These are phyloP conservation scores for Salvia miltiorrhiza DNA, from an alignment of 257 asterid genomes.

Conservation along the genomic window DNA sequence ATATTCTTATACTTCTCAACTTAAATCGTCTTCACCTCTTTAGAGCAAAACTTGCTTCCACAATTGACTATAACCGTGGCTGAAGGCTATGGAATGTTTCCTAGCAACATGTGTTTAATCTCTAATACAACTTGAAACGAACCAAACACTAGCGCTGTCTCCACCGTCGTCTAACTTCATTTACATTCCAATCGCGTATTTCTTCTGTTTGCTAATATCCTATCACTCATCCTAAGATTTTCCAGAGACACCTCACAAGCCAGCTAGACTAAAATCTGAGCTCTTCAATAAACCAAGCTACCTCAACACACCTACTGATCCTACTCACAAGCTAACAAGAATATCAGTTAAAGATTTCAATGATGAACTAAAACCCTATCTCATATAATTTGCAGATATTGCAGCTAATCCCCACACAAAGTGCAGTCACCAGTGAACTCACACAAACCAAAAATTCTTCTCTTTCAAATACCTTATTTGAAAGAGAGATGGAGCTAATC, in stretches of 20 bases:
- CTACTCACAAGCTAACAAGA: not conserved
- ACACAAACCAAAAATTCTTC: not conserved
- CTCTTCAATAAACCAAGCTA: not conserved
- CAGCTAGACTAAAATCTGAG: not conserved
- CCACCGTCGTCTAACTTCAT: not conserved
- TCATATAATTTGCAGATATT: not conserved
- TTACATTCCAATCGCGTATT: not conserved
- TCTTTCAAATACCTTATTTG: not conserved
- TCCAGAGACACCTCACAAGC: not conserved
- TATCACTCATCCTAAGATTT: not conserved
- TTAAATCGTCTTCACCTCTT: not conserved
- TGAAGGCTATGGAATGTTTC: too few species aligned
- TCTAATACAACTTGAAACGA: not conserved
- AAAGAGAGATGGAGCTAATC: not conserved
- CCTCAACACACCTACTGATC: not conserved
- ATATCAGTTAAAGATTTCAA: not conserved
- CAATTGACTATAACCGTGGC: not conserved
- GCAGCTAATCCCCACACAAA: not conserved
- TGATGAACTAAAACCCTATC: not conserved
- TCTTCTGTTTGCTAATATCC: not conserved
- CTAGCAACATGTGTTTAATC: not conserved
- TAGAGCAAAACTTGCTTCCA: not conserved
- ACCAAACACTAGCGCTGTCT: not conserved
- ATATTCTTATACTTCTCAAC: not conserved
- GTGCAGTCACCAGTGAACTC: not conserved